Evolutionary conservation across 2,329 filamentous ascomycete species (phyloP), one percentile per base, ranked within the genome.

Genomic region (Paecilomyces formosus): DNA sequence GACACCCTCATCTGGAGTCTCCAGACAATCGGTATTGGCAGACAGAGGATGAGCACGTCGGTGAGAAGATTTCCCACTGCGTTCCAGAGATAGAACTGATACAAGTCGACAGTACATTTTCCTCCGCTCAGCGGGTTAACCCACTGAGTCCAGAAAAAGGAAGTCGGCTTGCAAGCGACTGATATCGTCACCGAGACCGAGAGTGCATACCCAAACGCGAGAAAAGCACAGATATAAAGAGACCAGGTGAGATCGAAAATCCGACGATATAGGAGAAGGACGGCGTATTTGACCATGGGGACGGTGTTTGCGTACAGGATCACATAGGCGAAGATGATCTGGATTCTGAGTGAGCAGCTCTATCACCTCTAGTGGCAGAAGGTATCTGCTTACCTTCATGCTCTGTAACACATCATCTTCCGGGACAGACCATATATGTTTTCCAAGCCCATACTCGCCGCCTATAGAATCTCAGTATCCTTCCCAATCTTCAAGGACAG

Each of bases 201-300:
- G 13, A 72, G 33, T 3, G 66, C 62, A 51, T 72, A 72, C 21
- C 61, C 61, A 8, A 64, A 18, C 8, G 64, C 63, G n/a, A 72
- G 61, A 53, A 58, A 65, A 21, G 69, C 60, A 15, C 62, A 61
- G 28, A 67, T 59, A 15, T 66, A 63, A 45, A 69, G 64, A 53
- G 64, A 58, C n/a, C 62, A 63, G 3, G 62, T 65, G n/a, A 68
- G 61, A 26, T 70, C 63, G 55, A 73, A 72, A 8, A 73, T 58
- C 9, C 69, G 68, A 22, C 65, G 65, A 52, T 73, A 73, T 58
- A 72, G 68, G 21, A 72, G 55, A 6, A 72, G 52, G 18, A 73
- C 71, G 26, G 69, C 71, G 35, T 67, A 55, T 56, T 71, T 71
- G 6, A 68, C 72, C 21, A 68, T 66, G 9, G 67, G 66, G 18